These are phyloP conservation scores for Huntiella omanensis DNA, from an alignment of 2,329 filamentous ascomycete species.

Conservation along the genomic window DNA sequence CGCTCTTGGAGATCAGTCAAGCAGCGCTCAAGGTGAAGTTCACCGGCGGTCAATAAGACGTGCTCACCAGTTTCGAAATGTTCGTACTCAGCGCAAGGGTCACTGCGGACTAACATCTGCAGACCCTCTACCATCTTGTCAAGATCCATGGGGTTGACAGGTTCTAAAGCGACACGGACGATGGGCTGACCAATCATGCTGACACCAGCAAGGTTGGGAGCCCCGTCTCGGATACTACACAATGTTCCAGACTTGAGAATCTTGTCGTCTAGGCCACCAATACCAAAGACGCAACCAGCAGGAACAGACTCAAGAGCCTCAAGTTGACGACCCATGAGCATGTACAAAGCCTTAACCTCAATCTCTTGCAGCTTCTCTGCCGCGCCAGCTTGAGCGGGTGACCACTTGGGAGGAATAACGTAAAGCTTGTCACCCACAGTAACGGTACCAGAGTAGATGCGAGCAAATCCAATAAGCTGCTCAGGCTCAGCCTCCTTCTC, in stretches of 20 bases:
- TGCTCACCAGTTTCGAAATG: conserved; percentile 86
- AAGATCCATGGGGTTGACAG: conserved; percentile 71
- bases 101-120: conserved; percentile 74
- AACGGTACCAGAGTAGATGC: conserved; percentile 79
- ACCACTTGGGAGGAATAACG: conserved; percentile 84
- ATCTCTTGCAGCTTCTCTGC: conserved; percentile 62
- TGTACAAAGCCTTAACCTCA: conserved; percentile 71
- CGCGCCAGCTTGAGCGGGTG: conserved; percentile 55
- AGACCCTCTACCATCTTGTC: conserved; percentile 89
- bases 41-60: conserved; percentile 82
- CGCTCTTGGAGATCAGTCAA: conserved; percentile 82
- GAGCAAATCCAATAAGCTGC: conserved; percentile 82
- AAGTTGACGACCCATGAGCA: conserved; percentile 84
- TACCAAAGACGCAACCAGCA: conserved; percentile 87
- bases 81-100: conserved; percentile 91
- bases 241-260: conserved; percentile 93
- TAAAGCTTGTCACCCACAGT: conserved; percentile 82
- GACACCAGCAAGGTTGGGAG: conserved; percentile 79
- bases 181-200: conserved; percentile 69
- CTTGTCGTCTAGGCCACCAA: conserved; percentile 76
- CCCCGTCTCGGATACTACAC: conserved; percentile 70
- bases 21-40: conserved; percentile 84
- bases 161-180: conserved; percentile 88
- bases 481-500: conserved; percentile 54
- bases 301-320: conserved; percentile 71